phyloP scores from a whole-genome alignment of 1,139 yeast genomes.

The Kodamaea plutei region DNA sequence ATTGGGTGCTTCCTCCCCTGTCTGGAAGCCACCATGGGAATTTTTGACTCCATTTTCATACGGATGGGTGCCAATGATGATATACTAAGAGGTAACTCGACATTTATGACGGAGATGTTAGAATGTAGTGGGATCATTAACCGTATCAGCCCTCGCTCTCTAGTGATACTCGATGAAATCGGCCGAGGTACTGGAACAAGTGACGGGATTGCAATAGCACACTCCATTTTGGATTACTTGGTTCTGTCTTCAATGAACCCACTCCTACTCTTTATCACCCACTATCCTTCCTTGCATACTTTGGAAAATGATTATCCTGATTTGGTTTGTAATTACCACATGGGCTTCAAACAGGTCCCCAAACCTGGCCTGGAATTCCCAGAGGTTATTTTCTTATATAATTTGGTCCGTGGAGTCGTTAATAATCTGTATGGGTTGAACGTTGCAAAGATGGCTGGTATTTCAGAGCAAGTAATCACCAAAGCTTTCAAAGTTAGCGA shows the following conservation, averaged over 20 bases:
- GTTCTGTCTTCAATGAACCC: constrained; percentile 44
- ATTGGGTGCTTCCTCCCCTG: constrained; percentile 46
- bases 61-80: constrained; percentile 77
- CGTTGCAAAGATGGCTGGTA: constrained; percentile 69
- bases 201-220: constrained; percentile 88
- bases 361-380: constrained; percentile 31
- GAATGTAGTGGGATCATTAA: constrained; percentile 59
- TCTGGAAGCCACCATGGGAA: constrained; percentile 46
- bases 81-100: constrained; percentile 62
- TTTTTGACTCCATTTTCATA: constrained; percentile 53
- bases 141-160: constrained; percentile 42
- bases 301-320: constrained; percentile 41
- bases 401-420: constrained; percentile 55
- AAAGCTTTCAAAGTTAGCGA: constrained; percentile 48
- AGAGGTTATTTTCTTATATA: constrained; percentile 57
- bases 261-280: constrained; percentile 76
- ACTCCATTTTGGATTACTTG: constrained; percentile 66
- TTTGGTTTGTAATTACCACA: constrained; percentile 58
- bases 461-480: constrained; percentile 48
- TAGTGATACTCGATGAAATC: constrained; percentile 59
- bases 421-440: constrained; percentile 72
- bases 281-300: constrained; percentile 68
- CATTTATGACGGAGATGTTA: constrained; percentile 71
- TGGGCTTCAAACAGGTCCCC: constrained; percentile 61
- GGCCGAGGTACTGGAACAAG: constrained; percentile 85